Base-by-base conservation (phyloP, 306 rosid species). In the Dicorynia guianensis region DNA sequence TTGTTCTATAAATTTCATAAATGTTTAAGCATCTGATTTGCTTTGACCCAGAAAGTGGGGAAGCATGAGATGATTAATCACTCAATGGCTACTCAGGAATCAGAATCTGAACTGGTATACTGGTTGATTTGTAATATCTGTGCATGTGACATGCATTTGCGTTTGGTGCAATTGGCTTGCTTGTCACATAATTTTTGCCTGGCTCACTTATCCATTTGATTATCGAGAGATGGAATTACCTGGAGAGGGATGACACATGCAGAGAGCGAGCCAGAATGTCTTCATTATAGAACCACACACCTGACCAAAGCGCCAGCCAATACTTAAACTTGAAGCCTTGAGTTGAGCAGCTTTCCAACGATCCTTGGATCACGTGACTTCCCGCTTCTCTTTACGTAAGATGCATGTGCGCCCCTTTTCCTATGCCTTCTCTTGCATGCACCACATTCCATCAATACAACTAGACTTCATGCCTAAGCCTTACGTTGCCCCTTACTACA, bases 351-450 rank as follows among this genome's bases (percentile, higher is more conserved):
- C 72, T 76, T 70, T 66, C 56, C 8, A 35, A 61, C 55, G 68
- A 52, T 25, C 57, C 44, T 86, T 76, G 76, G 85, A 86, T 86
- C 91, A 78, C 63, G 87, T 78, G 91, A 80, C 20, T 8, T 42
- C 53, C 36, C 39, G 17, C 57, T 39, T 80, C 12, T 74, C 84
- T 82, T 86, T 82, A 78, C 86, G 85, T 79, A 76, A 78, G 75
- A 68, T 76, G 80, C 85, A 89, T 85, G 62, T 80, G 88, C 87
- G 36, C 12, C 67, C 10, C 18, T 25, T 25, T 25, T 2, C 30
- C 30, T 2, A 25, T 25, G 30, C 30, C 30, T 25, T 25, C 1
- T 25, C 30, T 25, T 25, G 30, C 30, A 13, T 33, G 56, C 57
- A 4, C 36, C 33, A 8, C 47, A 61, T 25, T 35, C 38, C 55